These are phyloP conservation scores for Penicillium coprophilum DNA, from an alignment of 495 filamentous ascomycete species.

Conservation along the genomic window DNA sequence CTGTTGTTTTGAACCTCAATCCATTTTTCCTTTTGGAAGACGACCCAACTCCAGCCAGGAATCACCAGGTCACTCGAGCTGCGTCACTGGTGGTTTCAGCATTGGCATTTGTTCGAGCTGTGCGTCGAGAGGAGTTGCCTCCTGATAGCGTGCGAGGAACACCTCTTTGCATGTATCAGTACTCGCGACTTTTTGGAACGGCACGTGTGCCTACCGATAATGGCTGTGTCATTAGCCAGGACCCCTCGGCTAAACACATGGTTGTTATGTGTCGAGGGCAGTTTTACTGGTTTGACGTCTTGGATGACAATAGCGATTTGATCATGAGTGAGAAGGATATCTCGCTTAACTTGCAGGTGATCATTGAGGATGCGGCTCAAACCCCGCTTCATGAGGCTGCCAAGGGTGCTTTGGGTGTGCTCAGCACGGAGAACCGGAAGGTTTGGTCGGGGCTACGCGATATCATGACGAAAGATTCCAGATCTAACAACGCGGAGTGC, in stretches of 20 bases:
- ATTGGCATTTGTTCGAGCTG: constrained; percentile 87
- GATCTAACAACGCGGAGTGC: constrained; percentile 93
- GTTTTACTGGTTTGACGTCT: constrained; percentile 98
- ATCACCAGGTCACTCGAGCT: constrained; percentile 92
- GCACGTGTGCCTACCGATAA: constrained; percentile 92
- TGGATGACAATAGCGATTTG: constrained; percentile 89
- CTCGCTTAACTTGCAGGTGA: constrained; percentile 85
- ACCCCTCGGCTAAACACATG: constrained; percentile 82
- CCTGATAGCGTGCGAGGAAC: constrained; percentile 81
- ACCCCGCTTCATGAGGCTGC: constrained; percentile 92
- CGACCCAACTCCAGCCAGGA: constrained; percentile 92
- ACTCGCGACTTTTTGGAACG: constrained; percentile 92
- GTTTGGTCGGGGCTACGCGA: constrained; percentile 91
- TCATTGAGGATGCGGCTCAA: constrained; percentile 84
- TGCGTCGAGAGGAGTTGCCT: constrained; percentile 88
- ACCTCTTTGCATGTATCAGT: constrained; percentile 96
- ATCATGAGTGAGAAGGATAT: constrained; percentile 98
- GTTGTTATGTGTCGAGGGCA: constrained; percentile 95
- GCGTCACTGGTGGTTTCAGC: constrained; percentile 90
- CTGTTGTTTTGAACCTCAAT: constrained; percentile 95
- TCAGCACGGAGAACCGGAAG: constrained; percentile 95
- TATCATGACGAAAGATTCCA: constrained; percentile 79
- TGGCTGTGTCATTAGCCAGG: constrained; percentile 94
- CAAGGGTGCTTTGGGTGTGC: constrained; percentile 86
- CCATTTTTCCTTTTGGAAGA: constrained; percentile 98